Evolutionary conservation across 805 yeast species (phyloP).

Genomic region (Zygosaccharomyces kombuchaensis): DNA sequence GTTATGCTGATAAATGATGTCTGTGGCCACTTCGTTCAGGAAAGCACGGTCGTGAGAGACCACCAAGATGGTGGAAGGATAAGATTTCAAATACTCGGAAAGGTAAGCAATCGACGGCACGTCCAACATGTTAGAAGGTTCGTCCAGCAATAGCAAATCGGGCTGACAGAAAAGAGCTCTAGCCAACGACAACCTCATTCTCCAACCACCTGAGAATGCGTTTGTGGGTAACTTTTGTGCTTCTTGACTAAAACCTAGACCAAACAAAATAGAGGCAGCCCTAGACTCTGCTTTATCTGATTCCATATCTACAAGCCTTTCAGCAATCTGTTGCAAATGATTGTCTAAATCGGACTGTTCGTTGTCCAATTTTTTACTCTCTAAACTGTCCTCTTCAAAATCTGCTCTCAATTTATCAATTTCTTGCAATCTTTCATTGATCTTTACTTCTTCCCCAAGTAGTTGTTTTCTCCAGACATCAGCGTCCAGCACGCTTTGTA

Average conservation of each 20-base stretch:
- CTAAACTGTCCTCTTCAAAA: conserved; percentile 72
- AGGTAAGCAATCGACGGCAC: conserved; percentile 95
- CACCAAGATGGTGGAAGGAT: conserved; percentile 87
- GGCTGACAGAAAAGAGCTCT: conserved; percentile 97
- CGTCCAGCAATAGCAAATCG: conserved; percentile 87
- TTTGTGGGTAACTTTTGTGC: conserved; percentile 82
- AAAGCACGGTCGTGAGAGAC: conserved; percentile 98
- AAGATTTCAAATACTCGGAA: conserved; percentile 83
- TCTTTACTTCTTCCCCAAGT: conserved; percentile 67
- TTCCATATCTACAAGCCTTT: conserved; percentile 87
- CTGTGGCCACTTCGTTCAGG: conserved; percentile 96
- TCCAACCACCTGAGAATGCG: conserved; percentile 99
- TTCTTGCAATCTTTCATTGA: conserved; percentile 68
- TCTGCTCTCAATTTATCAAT: conserved; percentile 65
- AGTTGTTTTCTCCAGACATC: conserved; percentile 98
- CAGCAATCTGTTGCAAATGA: conserved; percentile 73
- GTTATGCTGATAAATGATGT: conserved; percentile 95
- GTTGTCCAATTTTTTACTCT: conserved; percentile 74
- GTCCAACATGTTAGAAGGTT: conserved; percentile 99
- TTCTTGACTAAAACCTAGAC: conserved; percentile 89
- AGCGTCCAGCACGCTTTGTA: conserved; percentile 96
- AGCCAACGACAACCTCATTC: conserved; percentile 98
- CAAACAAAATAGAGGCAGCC: conserved; percentile 89
- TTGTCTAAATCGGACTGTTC: conserved; percentile 84
- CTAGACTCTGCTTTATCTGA: conserved; percentile 95